These are phyloP conservation scores for Funneliformis mosseae DNA, from an alignment of 192 early-diverging fungal species.

Conservation along the genomic window DNA sequence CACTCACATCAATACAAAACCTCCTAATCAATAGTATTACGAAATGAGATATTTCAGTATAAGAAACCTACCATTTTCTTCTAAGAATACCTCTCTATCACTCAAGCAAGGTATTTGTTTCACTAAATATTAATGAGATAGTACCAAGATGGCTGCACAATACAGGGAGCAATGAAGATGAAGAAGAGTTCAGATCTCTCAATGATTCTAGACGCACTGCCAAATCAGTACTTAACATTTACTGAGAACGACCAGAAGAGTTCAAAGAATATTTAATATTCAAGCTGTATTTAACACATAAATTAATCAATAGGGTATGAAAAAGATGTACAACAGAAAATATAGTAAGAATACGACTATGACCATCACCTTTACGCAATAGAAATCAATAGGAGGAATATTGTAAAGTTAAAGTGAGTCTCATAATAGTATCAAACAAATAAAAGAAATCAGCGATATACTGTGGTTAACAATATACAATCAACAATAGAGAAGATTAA, in stretches of 20 bases:
- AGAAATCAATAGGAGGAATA: neutral
- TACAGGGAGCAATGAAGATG: neutral
- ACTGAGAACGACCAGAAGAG: neutral
- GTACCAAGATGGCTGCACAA: neutral
- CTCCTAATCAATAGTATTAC: neutral
- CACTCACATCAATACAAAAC: neutral
- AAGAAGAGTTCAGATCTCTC: neutral
- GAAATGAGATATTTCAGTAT: neutral
- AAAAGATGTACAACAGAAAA: slow-evolving; percentile 1
- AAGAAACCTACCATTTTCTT: slow-evolving; percentile 16
- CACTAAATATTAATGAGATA: neutral
- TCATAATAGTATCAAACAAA: too few relatives aligned
- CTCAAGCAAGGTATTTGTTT: neutral
- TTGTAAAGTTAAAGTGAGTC: neutral
- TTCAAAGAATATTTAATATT: too few relatives aligned
- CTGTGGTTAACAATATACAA: too few relatives aligned
- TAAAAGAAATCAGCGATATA: too few relatives aligned
- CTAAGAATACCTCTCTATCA: slow-evolving; percentile 1
- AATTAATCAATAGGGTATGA: neutral
- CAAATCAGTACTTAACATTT: neutral
- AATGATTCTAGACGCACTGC: too few relatives aligned
- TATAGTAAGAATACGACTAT: neutral
- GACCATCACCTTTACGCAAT: neutral
- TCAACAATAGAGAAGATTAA: too few relatives aligned
- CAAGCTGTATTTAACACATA: neutral